Evolutionary conservation across 306 rosid species (phyloP), one percentile per base, ranked within the genome.

Genomic region (Ammopiptanthus mongolicus): DNA sequence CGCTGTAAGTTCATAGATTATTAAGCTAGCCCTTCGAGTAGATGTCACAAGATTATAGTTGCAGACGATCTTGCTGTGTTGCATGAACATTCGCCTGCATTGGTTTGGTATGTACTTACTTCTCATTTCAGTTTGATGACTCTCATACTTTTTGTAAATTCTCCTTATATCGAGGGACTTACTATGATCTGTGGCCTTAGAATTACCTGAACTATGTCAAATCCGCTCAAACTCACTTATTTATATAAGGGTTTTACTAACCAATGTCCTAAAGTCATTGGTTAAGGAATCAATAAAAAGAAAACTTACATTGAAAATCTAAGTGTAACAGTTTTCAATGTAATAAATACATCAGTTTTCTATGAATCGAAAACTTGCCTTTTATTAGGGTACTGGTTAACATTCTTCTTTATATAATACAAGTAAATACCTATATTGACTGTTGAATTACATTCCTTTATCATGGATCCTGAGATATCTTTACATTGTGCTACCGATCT

Each of bases 21-120:
- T 71, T 60, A 71, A 64, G 85, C 77, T 75, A 75, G 71, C 77
- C 31, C 74, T 44, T 82, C 34, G 64, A 21, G 17, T 77, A 77
- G 80, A 73, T 68, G 78, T 56, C 78, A 70, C 69, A 52, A 61
- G 65, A 61, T 82, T 76, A 31, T 31, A n/a, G 78, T 60, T 72
- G 69, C 65, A 29, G 74, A 47, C 6, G 59, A 63, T 42, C 36
- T 62, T 62, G 78, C 47, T 5, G 25, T 68, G 21, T 48, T 62
- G 57, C 22, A 13, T 14, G 63, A 44, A 56, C 74, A 17, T 44
- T 58, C 57, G 18, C 39, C 44, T 65, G 74, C 41, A 48, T 55
- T 44, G 28, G 21, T 66, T 22, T 19, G 84, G 82, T 80, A 1
- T 48, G 79, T 75, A 7, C 28, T 56, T 60, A 1, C 60, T 60